Conservation (phyloP, 805 yeast genomes). For the Candida insectalens region DNA sequence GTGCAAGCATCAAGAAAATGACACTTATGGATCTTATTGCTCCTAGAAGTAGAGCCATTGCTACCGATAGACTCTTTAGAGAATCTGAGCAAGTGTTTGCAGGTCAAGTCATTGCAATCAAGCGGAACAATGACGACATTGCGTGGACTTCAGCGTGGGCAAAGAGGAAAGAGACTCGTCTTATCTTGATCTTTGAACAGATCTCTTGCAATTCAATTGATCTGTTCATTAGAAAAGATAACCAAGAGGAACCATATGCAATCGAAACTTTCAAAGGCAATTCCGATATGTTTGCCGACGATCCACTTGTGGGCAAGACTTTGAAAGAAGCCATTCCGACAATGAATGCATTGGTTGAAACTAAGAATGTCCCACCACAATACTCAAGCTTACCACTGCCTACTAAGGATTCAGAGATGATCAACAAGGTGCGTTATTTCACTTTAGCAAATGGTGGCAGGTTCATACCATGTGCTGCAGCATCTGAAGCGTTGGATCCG, state of each 20-base stretch:
- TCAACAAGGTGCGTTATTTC: conserved; percentile 56
- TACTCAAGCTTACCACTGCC: conserved; percentile 10
- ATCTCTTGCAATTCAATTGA: conserved; percentile 67
- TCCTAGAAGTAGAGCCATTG: conserved; percentile 65
- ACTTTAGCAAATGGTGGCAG: conserved; percentile 32
- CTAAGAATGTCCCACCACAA: conserved; percentile 1
- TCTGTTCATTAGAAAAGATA: conserved; percentile 34
- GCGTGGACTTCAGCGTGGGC: conserved; percentile 94
- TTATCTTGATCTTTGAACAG: conserved; percentile 82
- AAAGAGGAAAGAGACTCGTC: conserved; percentile 55
- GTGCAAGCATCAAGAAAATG: conserved; percentile 47
- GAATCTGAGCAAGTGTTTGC: conserved; percentile 49
- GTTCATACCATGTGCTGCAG: conserved; percentile 64
- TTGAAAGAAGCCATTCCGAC: conserved; percentile 15
- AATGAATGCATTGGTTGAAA: conserved; percentile 10
- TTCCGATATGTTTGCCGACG: conserved; percentile 14
- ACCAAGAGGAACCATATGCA: conserved; percentile 8
- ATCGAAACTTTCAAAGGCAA: conserved; percentile 16
- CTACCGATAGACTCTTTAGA: conserved; percentile 42
- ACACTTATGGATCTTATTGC: conserved; percentile 71
- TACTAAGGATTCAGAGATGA: conserved; percentile 29
- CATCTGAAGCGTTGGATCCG: conserved; percentile 45
- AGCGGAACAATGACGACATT: conserved; percentile 50
- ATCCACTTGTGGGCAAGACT: conserved; percentile 9
- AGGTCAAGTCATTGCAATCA: conserved; percentile 79